Conservation (phyloP, 139 green algal genomes). For the Cymbomonas tetramitiformis region DNA sequence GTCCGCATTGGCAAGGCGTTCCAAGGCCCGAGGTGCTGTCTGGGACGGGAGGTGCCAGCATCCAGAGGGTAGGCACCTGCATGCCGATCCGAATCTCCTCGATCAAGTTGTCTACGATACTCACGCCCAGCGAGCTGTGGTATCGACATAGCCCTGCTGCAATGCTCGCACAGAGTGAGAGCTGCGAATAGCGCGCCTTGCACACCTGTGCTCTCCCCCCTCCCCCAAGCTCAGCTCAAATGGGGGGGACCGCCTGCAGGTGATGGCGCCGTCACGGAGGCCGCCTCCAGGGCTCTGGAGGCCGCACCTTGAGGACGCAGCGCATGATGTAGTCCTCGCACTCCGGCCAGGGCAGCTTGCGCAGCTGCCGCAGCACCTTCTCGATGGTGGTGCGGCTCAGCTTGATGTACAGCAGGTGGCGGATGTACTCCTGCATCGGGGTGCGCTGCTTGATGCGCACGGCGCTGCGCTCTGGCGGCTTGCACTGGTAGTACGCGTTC, state of each 20-base stretch:
- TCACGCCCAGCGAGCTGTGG: constrained; percentile 56
- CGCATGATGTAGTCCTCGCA: constrained; percentile 63
- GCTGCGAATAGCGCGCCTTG: constrained; percentile 30
- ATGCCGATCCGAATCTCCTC: constrained; percentile 66
- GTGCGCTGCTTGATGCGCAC: constrained; percentile 29
- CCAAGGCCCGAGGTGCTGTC: background rate
- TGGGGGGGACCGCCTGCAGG: too few species aligned
- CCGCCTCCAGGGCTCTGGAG: too few species aligned
- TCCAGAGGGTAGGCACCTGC: constrained; percentile 31
- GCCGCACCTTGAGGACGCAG: constrained; percentile 64
- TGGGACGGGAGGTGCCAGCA: background rate
- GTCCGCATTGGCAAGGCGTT: too few species aligned
- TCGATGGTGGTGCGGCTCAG: constrained; percentile 38
- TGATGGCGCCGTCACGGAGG: too few species aligned
- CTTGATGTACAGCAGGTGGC: constrained; percentile 62
- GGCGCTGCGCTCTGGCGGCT: constrained; percentile 24
- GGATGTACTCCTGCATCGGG: constrained; percentile 71
- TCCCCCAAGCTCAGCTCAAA: too few species aligned
- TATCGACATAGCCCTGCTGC: constrained; percentile 56
- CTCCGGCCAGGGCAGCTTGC: constrained; percentile 61
- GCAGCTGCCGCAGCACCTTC: constrained; percentile 65
- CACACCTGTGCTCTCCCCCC: too few species aligned
- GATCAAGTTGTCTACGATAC: constrained; percentile 61
- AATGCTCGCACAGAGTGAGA: constrained; percentile 61
- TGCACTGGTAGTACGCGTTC: constrained; percentile 52